Evolutionary conservation across 768 basidiomycete species (phyloP).

Genomic region (Pisolithus orientalis): DNA sequence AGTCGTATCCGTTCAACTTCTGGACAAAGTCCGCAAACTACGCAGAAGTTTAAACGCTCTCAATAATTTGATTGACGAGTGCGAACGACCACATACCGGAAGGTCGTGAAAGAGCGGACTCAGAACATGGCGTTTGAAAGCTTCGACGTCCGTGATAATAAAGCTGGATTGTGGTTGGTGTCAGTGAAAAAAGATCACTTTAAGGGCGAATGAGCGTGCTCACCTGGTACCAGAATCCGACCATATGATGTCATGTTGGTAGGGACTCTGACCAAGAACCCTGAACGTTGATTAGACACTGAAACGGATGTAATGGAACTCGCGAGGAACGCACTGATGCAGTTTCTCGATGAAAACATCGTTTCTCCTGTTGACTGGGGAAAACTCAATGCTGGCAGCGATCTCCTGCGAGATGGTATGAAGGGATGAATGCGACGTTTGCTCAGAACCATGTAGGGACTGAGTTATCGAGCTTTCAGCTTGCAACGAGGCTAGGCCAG

Average conservation of each 20-base stretch:
- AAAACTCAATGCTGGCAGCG: not conserved
- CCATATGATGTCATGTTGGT: not conserved
- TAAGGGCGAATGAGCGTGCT: not conserved
- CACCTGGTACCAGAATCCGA: not conserved
- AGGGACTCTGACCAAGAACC: not conserved
- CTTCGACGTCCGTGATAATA: constrained; percentile 2
- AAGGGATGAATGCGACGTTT: not conserved
- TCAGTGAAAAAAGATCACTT: not conserved
- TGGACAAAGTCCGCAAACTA: constrained; percentile 3
- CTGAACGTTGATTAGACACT: not conserved
- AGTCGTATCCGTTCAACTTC: not conserved
- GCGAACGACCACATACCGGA: not conserved
- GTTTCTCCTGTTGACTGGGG: not conserved
- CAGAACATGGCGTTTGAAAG: not conserved
- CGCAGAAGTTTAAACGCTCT: not conserved
- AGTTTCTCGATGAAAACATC: not conserved
- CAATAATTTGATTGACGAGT: not conserved
- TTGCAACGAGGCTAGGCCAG: not conserved
- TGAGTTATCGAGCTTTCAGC: not conserved
- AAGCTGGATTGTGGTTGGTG: not conserved
- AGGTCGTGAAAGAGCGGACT: not conserved
- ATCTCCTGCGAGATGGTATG: constrained; percentile 4
- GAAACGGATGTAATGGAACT: not conserved
- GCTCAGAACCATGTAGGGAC: not conserved
- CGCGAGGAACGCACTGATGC: not conserved